Evolutionary conservation across 1,284 basidiomycete genomes (phyloP).

Genomic region (Ceratobasidium sp.): DNA sequence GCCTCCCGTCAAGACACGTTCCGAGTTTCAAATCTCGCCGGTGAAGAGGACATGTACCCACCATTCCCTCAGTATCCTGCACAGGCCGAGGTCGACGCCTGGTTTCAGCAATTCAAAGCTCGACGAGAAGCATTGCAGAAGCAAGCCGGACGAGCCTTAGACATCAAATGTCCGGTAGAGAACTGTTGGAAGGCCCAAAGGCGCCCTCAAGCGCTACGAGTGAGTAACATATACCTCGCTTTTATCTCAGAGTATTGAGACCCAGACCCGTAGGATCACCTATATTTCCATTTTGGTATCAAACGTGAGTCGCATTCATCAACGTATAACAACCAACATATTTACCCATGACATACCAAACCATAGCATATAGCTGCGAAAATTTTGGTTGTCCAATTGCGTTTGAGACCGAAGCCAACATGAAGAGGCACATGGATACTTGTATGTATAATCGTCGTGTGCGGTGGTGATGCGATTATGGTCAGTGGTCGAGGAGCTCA

Average conservation of each 20-base stretch:
- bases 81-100: slow-evolving; percentile 18
- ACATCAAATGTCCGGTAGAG: slow-evolving; percentile 15
- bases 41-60: slow-evolving; percentile 8
- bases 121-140: slow-evolving; percentile 7
- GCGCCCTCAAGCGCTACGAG: slow-evolving; percentile 30
- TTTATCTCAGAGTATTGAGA: neutral
- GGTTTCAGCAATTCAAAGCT: slow-evolving; percentile 34
- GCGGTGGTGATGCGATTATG: neutral
- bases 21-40: neutral
- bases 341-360: neutral
- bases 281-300: slow-evolving; percentile 38
- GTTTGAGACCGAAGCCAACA: slow-evolving; percentile 44
- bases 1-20: neutral
- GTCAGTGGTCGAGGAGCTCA: neutral
- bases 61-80: slow-evolving; percentile 1
- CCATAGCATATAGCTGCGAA: slow-evolving; percentile 30
- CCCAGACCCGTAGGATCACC: slow-evolving; percentile 10
- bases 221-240: neutral
- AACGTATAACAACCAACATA: neutral
- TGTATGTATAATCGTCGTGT: slow-evolving; percentile 2
- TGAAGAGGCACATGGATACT: slow-evolving; percentile 33
- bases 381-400: slow-evolving; percentile 27
- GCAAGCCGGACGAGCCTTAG: neutral
- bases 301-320: slow-evolving; percentile 26
- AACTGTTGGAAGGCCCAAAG: slow-evolving; percentile 17